phyloP scores from a whole-genome alignment of 2,329 filamentous ascomycete species.

The Arthrobotrys entomopaga region DNA sequence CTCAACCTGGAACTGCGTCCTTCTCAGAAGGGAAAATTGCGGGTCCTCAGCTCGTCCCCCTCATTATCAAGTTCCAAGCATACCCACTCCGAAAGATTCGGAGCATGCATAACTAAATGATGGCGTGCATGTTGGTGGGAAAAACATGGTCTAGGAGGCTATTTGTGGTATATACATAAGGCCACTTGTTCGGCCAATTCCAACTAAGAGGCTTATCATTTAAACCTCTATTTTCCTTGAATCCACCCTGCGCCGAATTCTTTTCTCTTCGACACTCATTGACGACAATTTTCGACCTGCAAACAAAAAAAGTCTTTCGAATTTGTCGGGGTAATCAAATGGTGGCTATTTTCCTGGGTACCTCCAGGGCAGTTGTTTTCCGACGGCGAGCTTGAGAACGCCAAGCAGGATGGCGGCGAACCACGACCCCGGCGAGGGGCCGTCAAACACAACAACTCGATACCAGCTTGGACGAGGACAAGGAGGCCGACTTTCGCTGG shows the following conservation, averaged over 20 bases:
- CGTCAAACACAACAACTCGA: slow-evolving; percentile 35
- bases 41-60: slow-evolving; percentile 47
- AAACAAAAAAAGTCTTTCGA: background rate
- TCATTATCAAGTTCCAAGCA: slow-evolving; percentile 19
- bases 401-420: slow-evolving; percentile 23
- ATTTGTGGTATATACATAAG: slow-evolving; percentile 26
- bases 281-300: background rate
- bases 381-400: slow-evolving; percentile 13
- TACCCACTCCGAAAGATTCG: slow-evolving; percentile 34
- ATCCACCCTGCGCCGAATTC: background rate
- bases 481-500: slow-evolving; percentile 37
- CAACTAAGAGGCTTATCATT: slow-evolving; percentile 1
- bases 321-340: slow-evolving; percentile 20
- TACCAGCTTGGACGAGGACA: slow-evolving; percentile 23
- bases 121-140: slow-evolving; percentile 31
- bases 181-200: slow-evolving; percentile 26
- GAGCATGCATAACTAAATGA: slow-evolving; percentile 25
- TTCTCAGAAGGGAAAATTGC: slow-evolving; percentile 47
- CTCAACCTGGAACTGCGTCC: slow-evolving; percentile 35
- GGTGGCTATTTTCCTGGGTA: slow-evolving; percentile 19
- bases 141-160: slow-evolving; percentile 17
- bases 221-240: slow-evolving; percentile 3
- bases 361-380: slow-evolving; percentile 13
- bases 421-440: slow-evolving; percentile 26
- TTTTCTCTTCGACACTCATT: background rate